phyloP scores from a whole-genome alignment of 495 filamentous ascomycete species.

The Pseudevernia furfuracea region DNA sequence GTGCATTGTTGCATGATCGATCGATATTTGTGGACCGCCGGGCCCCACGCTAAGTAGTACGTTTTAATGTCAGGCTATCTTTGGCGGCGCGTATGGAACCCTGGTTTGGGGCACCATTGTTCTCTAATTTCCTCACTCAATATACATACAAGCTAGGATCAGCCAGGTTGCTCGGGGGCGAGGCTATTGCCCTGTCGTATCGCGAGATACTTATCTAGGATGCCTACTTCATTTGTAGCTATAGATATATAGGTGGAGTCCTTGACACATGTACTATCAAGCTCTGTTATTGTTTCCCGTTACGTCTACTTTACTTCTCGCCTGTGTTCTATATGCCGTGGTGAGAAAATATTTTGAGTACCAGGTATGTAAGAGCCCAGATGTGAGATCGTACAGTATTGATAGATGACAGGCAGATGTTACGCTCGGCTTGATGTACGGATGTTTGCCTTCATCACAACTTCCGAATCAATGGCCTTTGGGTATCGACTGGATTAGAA shows the following conservation, averaged over 20 bases:
- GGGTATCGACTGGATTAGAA: slow-evolving; percentile 33
- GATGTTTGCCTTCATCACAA: slow-evolving; percentile 29
- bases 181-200: too few species aligned
- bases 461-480: slow-evolving; percentile 32
- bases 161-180: too few species aligned
- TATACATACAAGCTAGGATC: too few species aligned
- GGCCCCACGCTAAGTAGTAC: too few species aligned
- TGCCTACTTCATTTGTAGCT: too few species aligned
- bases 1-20: too few species aligned
- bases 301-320: neutral
- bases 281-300: neutral
- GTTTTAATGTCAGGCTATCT: too few species aligned
- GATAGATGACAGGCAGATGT: slow-evolving; percentile 4
- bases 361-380: slow-evolving; percentile 1
- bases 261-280: neutral
- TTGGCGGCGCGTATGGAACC: too few species aligned
- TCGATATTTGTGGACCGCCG: too few species aligned
- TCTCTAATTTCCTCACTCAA: too few species aligned
- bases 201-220: too few species aligned
- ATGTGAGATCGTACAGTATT: neutral
- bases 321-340: neutral
- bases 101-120: too few species aligned
- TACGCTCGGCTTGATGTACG: slow-evolving; percentile 22
- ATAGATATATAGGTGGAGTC: neutral
- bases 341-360: slow-evolving; percentile 7